These are phyloP conservation scores for Eucommia ulmoides DNA, from an alignment of 257 asterid genomes.

Conservation along the genomic window DNA sequence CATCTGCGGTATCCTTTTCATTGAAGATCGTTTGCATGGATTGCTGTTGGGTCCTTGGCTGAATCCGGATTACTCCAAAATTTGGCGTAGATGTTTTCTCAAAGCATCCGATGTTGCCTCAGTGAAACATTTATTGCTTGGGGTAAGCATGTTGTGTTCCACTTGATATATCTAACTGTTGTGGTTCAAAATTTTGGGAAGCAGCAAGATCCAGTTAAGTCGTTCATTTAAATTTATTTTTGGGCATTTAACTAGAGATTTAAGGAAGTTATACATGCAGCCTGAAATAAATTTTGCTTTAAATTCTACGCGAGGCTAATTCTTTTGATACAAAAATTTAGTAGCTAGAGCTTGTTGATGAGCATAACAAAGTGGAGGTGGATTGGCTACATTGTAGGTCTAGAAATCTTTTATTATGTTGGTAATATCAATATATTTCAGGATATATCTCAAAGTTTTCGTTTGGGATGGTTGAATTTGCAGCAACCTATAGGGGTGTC, in stretches of 20 bases:
- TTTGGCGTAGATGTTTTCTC: slow-evolving; percentile 56
- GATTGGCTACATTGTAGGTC: no score
- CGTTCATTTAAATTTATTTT: not conserved
- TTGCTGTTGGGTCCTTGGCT: slow-evolving; percentile 92
- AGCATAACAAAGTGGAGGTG: no score
- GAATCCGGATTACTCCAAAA: slow-evolving; percentile 50
- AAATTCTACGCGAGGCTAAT: no score
- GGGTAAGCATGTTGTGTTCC: slow-evolving; percentile 50
- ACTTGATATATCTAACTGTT: not conserved
- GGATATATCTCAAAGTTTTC: no score
- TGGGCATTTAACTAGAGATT: not conserved
- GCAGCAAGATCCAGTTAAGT: not conserved
- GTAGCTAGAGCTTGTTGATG: no score
- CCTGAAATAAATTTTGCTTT: not conserved
- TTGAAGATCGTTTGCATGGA: slow-evolving; percentile 77
- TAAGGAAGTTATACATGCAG: not conserved
- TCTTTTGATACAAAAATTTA: no score
- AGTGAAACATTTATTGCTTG: slow-evolving; percentile 42
- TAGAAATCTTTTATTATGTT: no score
- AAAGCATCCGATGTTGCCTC: slow-evolving; percentile 31
- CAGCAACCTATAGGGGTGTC: no score
- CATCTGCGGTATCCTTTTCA: slow-evolving; percentile 53
- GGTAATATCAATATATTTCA: no score
- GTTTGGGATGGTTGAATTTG: no score
- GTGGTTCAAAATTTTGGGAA: not conserved